A percentile compares a stretch with the other conserved stretches of the same genome.
Conservation (phyloP, 108 stramenopile genomes). For the Fragilariopsis cylindrus region DNA sequence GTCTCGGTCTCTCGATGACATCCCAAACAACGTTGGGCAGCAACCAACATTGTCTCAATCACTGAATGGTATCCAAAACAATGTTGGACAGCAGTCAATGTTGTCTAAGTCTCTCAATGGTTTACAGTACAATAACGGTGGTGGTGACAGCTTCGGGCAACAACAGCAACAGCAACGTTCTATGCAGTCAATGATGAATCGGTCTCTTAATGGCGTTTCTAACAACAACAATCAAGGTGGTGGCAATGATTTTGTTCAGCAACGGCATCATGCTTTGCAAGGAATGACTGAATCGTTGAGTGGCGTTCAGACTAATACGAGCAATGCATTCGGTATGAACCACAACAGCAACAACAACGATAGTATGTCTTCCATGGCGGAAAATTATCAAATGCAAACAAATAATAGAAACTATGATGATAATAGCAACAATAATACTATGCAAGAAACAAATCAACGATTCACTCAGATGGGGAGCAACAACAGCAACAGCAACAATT, state of each 20-base stretch:
- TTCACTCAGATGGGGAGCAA: neutral
- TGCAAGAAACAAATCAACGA: neutral
- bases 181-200: neutral
- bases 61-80: neutral
- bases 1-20: conserved; percentile 3
- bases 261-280: neutral
- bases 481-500: conserved; percentile 3
- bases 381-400: neutral
- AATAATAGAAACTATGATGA: neutral
- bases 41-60: neutral
- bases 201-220: neutral
- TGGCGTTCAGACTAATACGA: neutral
- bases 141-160: neutral
- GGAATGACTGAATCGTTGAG: conserved; percentile 9
- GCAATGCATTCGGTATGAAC: neutral
- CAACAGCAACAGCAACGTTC: neutral
- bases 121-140: neutral
- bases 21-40: neutral
- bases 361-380: neutral
- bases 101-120: conserved; percentile 7
- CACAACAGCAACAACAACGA: neutral
- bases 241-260: neutral
- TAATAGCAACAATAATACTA: neutral
- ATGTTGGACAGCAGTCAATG: neutral
- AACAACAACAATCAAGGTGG: neutral